Evolutionary conservation across 495 filamentous ascomycete species (phyloP).

Genomic region (Tuber indicum): DNA sequence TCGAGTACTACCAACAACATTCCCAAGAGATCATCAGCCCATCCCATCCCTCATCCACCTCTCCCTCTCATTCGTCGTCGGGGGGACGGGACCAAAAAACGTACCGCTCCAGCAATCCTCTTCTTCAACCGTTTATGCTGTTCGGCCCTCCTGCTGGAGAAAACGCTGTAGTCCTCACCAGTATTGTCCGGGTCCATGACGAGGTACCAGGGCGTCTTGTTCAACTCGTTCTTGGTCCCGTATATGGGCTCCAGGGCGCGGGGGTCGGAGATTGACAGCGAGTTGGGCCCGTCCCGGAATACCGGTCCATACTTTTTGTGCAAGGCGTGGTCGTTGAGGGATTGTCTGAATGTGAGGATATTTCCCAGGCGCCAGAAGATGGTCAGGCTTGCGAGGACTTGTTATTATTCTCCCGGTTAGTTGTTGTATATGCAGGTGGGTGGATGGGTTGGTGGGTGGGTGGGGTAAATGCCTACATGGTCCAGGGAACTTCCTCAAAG

Average conservation of each 20-base stretch:
- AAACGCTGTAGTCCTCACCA: slow-evolving; percentile 6
- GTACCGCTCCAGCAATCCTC: slow-evolving; percentile 7
- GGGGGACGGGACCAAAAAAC: background rate
- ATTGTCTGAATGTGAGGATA: slow-evolving; percentile 7
- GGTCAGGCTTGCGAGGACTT: slow-evolving; percentile 18
- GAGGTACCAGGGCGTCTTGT: slow-evolving; percentile 5
- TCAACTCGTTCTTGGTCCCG: slow-evolving; percentile 4
- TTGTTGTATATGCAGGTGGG: slow-evolving; percentile 2
- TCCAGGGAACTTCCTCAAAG: slow-evolving; percentile 29
- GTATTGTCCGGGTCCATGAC: background rate
- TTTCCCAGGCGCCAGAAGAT: slow-evolving; percentile 12
- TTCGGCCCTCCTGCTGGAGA: slow-evolving; percentile 7
- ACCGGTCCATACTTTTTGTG: slow-evolving; percentile 19
- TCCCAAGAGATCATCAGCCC: background rate
- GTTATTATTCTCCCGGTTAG: background rate
- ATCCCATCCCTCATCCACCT: background rate
- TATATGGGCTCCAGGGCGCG: slow-evolving; percentile 13
- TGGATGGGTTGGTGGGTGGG: background rate
- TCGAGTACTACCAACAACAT: slow-evolving; percentile 6
- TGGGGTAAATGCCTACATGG: slow-evolving; percentile 1
- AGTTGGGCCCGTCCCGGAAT: slow-evolving; percentile 6
- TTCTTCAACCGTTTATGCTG: slow-evolving; percentile 3
- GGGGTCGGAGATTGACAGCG: slow-evolving; percentile 7
- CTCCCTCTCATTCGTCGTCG: background rate
- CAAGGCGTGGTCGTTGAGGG: background rate